phyloP scores from a whole-genome alignment of 2,329 filamentous ascomycete genomes.

The Aspergillus viridinutans region DNA sequence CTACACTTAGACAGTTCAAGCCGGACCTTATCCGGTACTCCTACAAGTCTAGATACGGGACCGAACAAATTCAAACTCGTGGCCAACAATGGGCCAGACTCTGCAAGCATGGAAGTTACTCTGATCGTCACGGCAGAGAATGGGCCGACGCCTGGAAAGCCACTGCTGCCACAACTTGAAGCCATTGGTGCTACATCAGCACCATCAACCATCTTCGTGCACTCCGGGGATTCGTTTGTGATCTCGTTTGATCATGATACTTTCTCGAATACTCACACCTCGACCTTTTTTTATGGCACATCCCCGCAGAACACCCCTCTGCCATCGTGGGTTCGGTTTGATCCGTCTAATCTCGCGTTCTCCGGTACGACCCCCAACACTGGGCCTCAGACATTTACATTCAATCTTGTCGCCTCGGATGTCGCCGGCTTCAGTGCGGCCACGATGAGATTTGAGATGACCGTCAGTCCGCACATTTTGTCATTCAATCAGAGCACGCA shows the following conservation, averaged over 20 bases:
- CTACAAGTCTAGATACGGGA: slow-evolving; percentile 54
- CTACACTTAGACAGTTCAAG: slow-evolving; percentile 63
- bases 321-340: slow-evolving; percentile 79
- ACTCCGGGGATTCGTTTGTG: slow-evolving; percentile 50
- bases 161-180: slow-evolving; percentile 35
- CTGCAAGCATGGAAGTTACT: slow-evolving; percentile 61
- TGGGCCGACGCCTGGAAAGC: slow-evolving; percentile 31
- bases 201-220: slow-evolving; percentile 37
- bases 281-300: slow-evolving; percentile 70
- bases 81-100: slow-evolving; percentile 64
- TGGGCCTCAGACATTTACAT: slow-evolving; percentile 66
- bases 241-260: slow-evolving; percentile 68
- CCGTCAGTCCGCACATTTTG: slow-evolving; percentile 67
- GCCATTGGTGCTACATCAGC: slow-evolving; percentile 33
- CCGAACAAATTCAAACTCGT: slow-evolving; percentile 61
- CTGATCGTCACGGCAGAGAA: slow-evolving; percentile 61
- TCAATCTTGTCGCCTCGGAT: slow-evolving; percentile 74
- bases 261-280: slow-evolving; percentile 55
- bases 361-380: slow-evolving; percentile 66
- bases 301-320: slow-evolving; percentile 74
- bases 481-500: slow-evolving; percentile 58
- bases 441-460: slow-evolving; percentile 63
- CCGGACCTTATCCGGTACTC: slow-evolving; percentile 68
- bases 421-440: slow-evolving; percentile 70
- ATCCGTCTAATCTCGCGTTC: slow-evolving; percentile 61